Evolutionary conservation across 768 basidiomycete species (phyloP), one percentile per base, ranked within the genome.

Genomic region (Collybiopsis luxurians): DNA sequence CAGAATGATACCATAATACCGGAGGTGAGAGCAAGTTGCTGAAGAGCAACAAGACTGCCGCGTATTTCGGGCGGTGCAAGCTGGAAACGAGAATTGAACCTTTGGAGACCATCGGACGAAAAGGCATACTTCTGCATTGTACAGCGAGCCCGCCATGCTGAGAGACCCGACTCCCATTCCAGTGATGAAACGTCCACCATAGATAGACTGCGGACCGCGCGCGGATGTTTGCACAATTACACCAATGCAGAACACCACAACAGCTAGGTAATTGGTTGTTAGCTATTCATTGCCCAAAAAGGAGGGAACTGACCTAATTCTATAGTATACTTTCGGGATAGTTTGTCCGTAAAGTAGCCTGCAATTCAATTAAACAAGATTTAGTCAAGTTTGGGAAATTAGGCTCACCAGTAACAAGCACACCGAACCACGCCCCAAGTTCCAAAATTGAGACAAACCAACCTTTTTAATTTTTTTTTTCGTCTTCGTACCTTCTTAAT

Each of bases 131-230:
- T 80, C 79, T 38, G 75, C 75, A 59, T 91, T 91, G 76, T 89
- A 90, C 36, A 92, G 76, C 1, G 90, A 90, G 10, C 92, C 89
- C 17, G 81, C 80, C 88, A 90, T 90, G 62, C 86, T 88, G 21
- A 92, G 73, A 2, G 89, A 88, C 11, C 90, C 90, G 15, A 92
- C 87, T 49, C 89, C 90, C 44, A 91, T 71, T 79, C 90, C 90
- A 50, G 88, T 90, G 52, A 92, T 71, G 62, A 89, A 90, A 26
- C 90, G 84, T 52, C 89, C 87, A 67, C 84, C 89, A 66, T 78
- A 89, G 66, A 90, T 90, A 2, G 82, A 86, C 0, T 79, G 74
- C 1, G 87, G 75, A 1, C 68, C 70, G 53, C 72, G 74, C 2
- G 86, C 85, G 40, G 81, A 70, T 2, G 84, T 83, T 63, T 91